Base-by-base conservation (phyloP, 768 basidiomycete genomes). In the Agrocybe pediades region DNA sequence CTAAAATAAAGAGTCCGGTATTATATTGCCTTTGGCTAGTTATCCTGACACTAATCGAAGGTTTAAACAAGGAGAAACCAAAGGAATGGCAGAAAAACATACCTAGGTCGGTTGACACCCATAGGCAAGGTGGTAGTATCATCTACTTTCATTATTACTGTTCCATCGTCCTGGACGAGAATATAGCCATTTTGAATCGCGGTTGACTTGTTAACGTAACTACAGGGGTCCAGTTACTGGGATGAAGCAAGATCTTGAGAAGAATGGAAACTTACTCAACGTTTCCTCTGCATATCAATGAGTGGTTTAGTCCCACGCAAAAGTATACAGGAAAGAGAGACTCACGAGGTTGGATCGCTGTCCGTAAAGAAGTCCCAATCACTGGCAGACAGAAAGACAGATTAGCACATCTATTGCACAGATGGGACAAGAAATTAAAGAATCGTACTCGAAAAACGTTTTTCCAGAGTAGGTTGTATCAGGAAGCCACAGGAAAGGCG, bases 1-100 rank as follows among this genome's bases (percentile, higher is more conserved):
- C 94, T 29, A 96, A 78, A 56, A 97, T 81, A 62, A 95, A 92
- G n/a, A 97, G 74, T 19, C 93, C 93, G 11, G 87, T 85, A 57
- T 84, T 88, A 64, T 91, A 91, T 44, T 71, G 61, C 11, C 74
- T 75, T 36, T 78, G 70, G 59, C 86, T 87, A 30, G 82, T 84
- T 67, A 97, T 86, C 49, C 94, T 87, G 47, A 97, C 88, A 61
- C 94, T 90, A n/a, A 4, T 3, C 5, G 33, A 13, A 13, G 13
- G 11, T 5, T 36, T 36, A 36, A n/a, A 6, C 3, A 36, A 15
- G 33, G 6, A 11, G 13, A 15, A 4, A n/a, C 6, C n/a, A 6
- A 6, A 36, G 13, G 6, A 6, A 13, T 13, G n/a, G 13, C 33
- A 36, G 4, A 36, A 13, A 26, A 25, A 55, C 65, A 36, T 49